phyloP scores from a whole-genome alignment of 768 basidiomycete genomes.

The Collybiopsis luxurians region DNA sequence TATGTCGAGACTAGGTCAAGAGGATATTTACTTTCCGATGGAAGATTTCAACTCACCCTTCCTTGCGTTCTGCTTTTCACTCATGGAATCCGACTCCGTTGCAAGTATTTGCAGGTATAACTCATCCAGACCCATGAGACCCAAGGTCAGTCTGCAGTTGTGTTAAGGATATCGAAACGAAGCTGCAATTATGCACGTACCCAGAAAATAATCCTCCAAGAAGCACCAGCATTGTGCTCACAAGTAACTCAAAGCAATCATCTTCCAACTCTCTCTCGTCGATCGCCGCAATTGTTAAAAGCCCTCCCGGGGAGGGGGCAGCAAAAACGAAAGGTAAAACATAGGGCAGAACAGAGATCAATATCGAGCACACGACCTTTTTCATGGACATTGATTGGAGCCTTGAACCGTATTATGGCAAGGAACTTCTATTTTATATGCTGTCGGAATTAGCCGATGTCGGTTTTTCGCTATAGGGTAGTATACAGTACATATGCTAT shows the following conservation, averaged over 20 bases:
- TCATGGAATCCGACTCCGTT: conserved; percentile 69
- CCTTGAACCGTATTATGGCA: too few species aligned
- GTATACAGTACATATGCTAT: too few species aligned
- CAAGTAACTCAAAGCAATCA: conserved; percentile 47
- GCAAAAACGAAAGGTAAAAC: too few species aligned
- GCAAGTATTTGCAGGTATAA: conserved; percentile 88
- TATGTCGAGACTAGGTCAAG: background rate
- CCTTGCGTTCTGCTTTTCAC: conserved; percentile 66
- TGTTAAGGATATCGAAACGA: background rate
- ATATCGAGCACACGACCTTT: too few species aligned
- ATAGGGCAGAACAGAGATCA: too few species aligned
- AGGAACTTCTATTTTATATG: too few species aligned
- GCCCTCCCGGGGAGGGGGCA: too few species aligned
- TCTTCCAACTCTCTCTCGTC: background rate
- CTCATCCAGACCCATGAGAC: conserved; percentile 92
- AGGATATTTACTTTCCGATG: background rate
- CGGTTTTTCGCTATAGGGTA: too few species aligned
- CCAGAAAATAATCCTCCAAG: conserved; percentile 92
- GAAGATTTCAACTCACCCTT: conserved; percentile 46
- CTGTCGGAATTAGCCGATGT: too few species aligned
- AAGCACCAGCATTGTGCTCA: conserved; percentile 71
- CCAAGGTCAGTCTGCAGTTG: conserved; percentile 72
- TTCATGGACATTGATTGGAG: too few species aligned
- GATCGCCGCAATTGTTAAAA: background rate
- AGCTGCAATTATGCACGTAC: conserved; percentile 30